These are phyloP conservation scores for Hericium coralloides DNA, from an alignment of 768 basidiomycete genomes.

Conservation along the genomic window DNA sequence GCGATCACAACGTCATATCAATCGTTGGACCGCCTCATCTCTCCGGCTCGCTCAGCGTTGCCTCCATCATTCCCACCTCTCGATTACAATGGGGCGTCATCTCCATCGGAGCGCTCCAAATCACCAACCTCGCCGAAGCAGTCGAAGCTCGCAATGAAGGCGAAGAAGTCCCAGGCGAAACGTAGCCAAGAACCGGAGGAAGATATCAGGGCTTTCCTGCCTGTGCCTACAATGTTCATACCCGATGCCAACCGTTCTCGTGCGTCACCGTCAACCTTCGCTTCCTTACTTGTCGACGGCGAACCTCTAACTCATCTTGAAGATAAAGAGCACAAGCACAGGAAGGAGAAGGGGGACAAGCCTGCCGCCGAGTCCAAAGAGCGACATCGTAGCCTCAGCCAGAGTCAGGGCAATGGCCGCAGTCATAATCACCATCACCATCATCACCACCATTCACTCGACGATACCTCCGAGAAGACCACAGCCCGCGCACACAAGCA, in stretches of 20 bases:
- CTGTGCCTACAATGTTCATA: constrained; percentile 51
- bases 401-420: not conserved
- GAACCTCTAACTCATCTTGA: constrained; percentile 11
- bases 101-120: constrained; percentile 10
- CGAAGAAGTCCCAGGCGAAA: constrained; percentile 47
- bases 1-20: constrained; percentile 81
- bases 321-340: constrained; percentile 12
- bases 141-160: constrained; percentile 74
- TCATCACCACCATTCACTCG: not conserved
- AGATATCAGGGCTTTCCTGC: constrained; percentile 26
- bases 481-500: constrained; percentile 7
- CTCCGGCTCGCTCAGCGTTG: constrained; percentile 14
- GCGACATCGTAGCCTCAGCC: not conserved
- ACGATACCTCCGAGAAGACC: constrained; percentile 3
- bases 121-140: constrained; percentile 28
- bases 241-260: constrained; percentile 43
- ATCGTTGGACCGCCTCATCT: constrained; percentile 51
- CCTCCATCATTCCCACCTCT: constrained; percentile 18
- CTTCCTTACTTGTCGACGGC: constrained; percentile 19
- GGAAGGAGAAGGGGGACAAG: constrained; percentile 9
- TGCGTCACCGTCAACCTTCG: constrained; percentile 70
- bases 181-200: constrained; percentile 27
- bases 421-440: not conserved
- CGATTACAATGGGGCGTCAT: constrained; percentile 1
- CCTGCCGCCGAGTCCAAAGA: constrained; percentile 1